Percentiles rank a stretch among this genome's conserved stretches.
Evolutionary conservation across 768 basidiomycete genomes (phyloP).

Genomic region (Tephrocybe rancida): DNA sequence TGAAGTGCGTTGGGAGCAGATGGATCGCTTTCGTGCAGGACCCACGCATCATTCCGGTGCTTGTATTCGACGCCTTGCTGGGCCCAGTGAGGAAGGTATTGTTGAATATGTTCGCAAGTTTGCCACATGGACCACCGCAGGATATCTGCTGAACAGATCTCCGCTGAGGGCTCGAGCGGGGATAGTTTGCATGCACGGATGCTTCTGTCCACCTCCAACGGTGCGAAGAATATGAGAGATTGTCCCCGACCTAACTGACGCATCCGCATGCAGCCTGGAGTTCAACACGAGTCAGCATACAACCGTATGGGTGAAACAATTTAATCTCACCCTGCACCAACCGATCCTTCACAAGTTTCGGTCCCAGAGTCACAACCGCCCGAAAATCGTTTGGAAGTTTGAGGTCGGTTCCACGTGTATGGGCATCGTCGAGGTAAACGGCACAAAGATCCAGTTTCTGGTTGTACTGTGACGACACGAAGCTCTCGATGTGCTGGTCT

Average conservation of each 20-base stretch:
- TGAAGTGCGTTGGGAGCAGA: constrained; percentile 12
- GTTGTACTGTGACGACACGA: constrained; percentile 37
- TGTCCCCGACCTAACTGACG: constrained; percentile 48
- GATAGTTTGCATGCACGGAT: constrained; percentile 42
- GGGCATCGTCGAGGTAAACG: constrained; percentile 57
- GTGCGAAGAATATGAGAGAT: constrained; percentile 49
- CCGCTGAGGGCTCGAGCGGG: constrained; percentile 4
- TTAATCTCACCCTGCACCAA: constrained; percentile 48
- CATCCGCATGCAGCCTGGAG: constrained; percentile 56
- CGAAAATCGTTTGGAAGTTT: constrained; percentile 43
- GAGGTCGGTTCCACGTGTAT: constrained; percentile 55
- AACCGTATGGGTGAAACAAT: background rate
- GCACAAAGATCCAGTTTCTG: constrained; percentile 38
- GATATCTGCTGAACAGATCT: constrained; percentile 27
- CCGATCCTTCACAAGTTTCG: constrained; percentile 53
- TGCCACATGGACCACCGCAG: constrained; percentile 46
- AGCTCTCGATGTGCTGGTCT: constrained; percentile 34
- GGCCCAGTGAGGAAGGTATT: constrained; percentile 41
- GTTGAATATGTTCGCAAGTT: constrained; percentile 45
- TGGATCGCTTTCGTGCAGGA: background rate
- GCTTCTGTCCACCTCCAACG: constrained; percentile 37
- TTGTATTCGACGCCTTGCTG: constrained; percentile 37
- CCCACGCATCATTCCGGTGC: constrained; percentile 24
- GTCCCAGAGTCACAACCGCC: constrained; percentile 52
- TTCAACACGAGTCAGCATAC: background rate